These are phyloP conservation scores for Aspergillus wentii DNA, from an alignment of 495 filamentous ascomycete species.

Conservation along the genomic window DNA sequence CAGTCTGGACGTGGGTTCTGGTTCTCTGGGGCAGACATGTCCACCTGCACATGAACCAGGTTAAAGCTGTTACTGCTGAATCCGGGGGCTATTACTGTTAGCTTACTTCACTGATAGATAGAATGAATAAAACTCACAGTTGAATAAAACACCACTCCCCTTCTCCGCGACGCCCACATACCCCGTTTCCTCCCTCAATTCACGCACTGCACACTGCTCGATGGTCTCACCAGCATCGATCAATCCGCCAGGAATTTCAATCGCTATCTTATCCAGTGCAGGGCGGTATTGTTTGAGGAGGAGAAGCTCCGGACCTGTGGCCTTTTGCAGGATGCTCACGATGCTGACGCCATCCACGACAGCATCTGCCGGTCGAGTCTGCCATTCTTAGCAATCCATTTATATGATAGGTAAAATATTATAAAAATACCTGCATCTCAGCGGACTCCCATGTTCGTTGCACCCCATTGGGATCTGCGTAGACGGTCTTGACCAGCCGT, in stretches of 20 bases:
- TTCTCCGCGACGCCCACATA: constrained; percentile 61
- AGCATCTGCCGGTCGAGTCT: constrained; percentile 55
- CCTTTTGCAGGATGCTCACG: constrained; percentile 67
- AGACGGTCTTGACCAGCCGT: constrained; percentile 59
- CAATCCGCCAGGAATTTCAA: constrained; percentile 78
- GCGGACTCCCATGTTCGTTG: constrained; percentile 68
- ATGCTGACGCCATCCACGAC: constrained; percentile 80
- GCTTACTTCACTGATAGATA: not conserved
- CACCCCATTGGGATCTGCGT: constrained; percentile 58
- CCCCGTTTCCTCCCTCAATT: constrained; percentile 82
- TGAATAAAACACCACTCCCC: constrained; percentile 70
- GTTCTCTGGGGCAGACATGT: constrained; percentile 65
- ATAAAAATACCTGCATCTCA: constrained; percentile 47
- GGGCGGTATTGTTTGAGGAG: constrained; percentile 79
- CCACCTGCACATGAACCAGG: constrained; percentile 75
- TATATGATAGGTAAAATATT: not conserved
- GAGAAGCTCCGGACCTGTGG: constrained; percentile 60
- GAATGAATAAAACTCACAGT: constrained; percentile 42
- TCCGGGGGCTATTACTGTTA: constrained; percentile 47
- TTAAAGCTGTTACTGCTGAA: constrained; percentile 86
- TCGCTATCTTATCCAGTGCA: constrained; percentile 61
- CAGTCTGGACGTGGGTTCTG: constrained; percentile 65
- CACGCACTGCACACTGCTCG: constrained; percentile 65
- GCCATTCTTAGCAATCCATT: too few species aligned
- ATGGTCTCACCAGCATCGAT: constrained; percentile 69